Base-by-base conservation (phyloP, 257 asterid species). In the Solanum gandarillasii region DNA sequence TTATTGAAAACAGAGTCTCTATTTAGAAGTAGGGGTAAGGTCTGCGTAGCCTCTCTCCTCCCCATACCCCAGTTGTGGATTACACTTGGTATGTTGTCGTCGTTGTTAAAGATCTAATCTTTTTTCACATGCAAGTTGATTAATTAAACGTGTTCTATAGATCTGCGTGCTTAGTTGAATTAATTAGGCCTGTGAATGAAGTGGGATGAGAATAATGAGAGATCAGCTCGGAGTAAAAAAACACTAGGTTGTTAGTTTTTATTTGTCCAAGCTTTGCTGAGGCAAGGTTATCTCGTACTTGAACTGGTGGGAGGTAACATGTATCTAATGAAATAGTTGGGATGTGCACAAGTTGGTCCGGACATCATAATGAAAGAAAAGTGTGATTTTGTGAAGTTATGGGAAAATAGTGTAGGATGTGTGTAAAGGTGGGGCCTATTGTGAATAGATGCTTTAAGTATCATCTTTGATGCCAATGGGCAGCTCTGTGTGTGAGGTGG, bases 371-470 rank as follows among this genome's bases (percentile, higher is more conserved):
- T 0, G 3, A 38, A n/a, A 2, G 8, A 43, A 43, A 29, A 14
- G 85, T 25, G 36, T 16, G 13, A 58, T 83, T 83, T 34, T 86
- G 78, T 38, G 65, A 32, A 83, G 74, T 65, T 87, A 72, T 58
- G 41, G 76, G 84, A 72, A 43, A 87, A 58, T 85, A 92, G 12
- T 90, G 83, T 90, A 78, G 85, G 84, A 83, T 71, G 3, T 85
- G 3, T 85, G 84, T 86, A 83, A 90, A 84, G 55, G 96, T 94
- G 98, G 98, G 98, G 46, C 94, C 93, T 89, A 9, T 74, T 89
- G 90, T 73, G 48, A 91, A 91, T 90, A 83, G 94, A 91, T 92
- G 92, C 88, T 88, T 87, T 87, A 90, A 83, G 89, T 87, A 43
- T 79, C 93, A 88, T 90, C 90, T 90, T 70, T 91, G 92, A 87